phyloP scores from a whole-genome alignment of 1,139 yeast species.

The Debaryomyces sp. region DNA sequence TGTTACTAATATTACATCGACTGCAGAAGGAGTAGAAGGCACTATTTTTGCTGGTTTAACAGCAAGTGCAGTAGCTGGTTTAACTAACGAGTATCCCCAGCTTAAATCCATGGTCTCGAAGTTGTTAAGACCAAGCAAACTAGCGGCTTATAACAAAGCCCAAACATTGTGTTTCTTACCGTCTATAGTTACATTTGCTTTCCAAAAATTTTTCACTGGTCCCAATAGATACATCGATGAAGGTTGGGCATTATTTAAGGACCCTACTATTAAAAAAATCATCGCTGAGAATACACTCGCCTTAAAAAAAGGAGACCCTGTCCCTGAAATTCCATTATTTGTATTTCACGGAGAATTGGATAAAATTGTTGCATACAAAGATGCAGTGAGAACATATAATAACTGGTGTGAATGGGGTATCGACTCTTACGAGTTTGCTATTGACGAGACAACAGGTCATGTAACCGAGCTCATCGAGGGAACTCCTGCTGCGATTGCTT shows the following conservation, averaged over 20 bases:
- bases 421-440: conserved; percentile 13
- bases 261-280: conserved; percentile 15
- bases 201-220: conserved; percentile 19
- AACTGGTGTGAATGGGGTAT: conserved; percentile 22
- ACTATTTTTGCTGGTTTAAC: conserved; percentile 25
- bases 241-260: conserved; percentile 13
- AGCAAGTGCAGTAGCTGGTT: conserved; percentile 28
- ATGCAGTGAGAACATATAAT: conserved; percentile 21
- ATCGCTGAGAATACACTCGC: conserved; percentile 25
- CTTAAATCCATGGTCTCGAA: conserved; percentile 9
- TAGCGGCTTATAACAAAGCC: conserved; percentile 11
- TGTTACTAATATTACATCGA: conserved; percentile 25
- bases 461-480: conserved; percentile 11
- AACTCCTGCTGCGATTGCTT: conserved; percentile 10
- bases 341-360: conserved; percentile 28
- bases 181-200: conserved; percentile 15
- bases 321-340: conserved; percentile 30
- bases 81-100: conserved; percentile 30
- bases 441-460: conserved; percentile 12
- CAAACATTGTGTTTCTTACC: conserved; percentile 18
- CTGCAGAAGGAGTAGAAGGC: conserved; percentile 23
- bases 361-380: conserved; percentile 24
- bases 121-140: conserved; percentile 13
- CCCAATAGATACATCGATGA: conserved; percentile 16
- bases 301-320: conserved; percentile 14